Evolutionary conservation across 306 rosid species (phyloP), one percentile per base, ranked within the genome.

Genomic region (Rosa chinensis): DNA sequence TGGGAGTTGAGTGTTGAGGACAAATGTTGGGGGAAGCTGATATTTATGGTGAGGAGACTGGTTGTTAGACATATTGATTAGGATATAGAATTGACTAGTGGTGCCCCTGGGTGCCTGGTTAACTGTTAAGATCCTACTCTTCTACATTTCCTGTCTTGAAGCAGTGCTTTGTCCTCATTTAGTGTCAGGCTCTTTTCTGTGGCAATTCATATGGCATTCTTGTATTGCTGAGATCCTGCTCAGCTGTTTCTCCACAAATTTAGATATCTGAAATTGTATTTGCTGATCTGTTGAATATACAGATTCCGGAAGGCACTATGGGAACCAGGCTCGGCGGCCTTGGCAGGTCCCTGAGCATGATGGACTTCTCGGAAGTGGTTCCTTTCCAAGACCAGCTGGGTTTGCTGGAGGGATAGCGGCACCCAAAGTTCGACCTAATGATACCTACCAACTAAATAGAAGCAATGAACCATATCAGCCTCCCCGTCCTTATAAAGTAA

Each of bases 331-430:
- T 74, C 86, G 88, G 50, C 91, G 88, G 72, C 70, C 99, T 82
- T 83, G 86, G 88, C 98, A 93, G 87, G 91, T 84, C 81, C 98
- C 94, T 66, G 99, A 95, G 87, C 99, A 95, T 82, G 99, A 95
- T 84, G 99, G 99, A 52, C 99, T 95, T 85, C 93, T 95, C 17
- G 99, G 99, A 35, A 95, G 99, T 87, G 99, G 99, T 72, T 91
- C 99, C 79, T 92, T 90, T 87, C 96, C 97, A 48, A 90, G 98
- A 76, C 94, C 94, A 76, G 70, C 97, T 72, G 99, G 98, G 72
- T 87, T 73, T 90, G 80, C 90, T 2, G 82, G 96, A 42, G 98
- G 93, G 59, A 64, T 76, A 73, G 86, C 94, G 4, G 91, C 88
- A 78, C 78, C 93, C 5, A 95, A 95, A 77, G 79, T 78, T 80